Conservation (phyloP, 1,284 basidiomycete genomes). For the Pseudozyma pruni region DNA sequence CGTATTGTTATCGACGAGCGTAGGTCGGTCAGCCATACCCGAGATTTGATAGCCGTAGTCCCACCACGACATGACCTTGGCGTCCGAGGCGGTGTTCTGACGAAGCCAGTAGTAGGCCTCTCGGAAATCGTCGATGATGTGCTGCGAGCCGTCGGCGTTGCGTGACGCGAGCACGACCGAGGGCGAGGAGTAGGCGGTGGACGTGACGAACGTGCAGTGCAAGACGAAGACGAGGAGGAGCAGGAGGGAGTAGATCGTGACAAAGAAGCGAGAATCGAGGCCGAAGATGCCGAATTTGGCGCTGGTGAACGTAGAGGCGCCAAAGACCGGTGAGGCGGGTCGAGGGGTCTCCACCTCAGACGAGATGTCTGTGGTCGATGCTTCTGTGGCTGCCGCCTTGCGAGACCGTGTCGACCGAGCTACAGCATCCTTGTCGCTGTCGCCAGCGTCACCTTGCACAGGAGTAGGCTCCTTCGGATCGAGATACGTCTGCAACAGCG, state of each 20-base stretch:
- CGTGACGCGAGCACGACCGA: slow-evolving; percentile 91
- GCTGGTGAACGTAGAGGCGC: slow-evolving; percentile 18
- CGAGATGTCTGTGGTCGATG: neutral
- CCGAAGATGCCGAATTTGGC: slow-evolving; percentile 79
- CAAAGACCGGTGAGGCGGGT: slow-evolving; percentile 29
- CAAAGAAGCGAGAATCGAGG: slow-evolving; percentile 81
- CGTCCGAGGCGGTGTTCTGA: slow-evolving; percentile 90
- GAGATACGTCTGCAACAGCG: slow-evolving; percentile 88
- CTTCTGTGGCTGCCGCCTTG: slow-evolving; percentile 63
- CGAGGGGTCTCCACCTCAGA: slow-evolving; percentile 21
- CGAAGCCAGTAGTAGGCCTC: slow-evolving; percentile 99
- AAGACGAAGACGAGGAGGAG: slow-evolving; percentile 81
- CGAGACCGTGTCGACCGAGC: slow-evolving; percentile 67
- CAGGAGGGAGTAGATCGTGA: slow-evolving; percentile 80
- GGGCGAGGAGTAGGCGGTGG: slow-evolving; percentile 94
- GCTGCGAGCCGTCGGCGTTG: slow-evolving; percentile 84
- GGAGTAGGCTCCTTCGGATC: slow-evolving; percentile 74
- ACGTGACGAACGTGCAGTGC: slow-evolving; percentile 97
- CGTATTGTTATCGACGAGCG: slow-evolving; percentile 98
- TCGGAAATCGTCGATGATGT: slow-evolving; percentile 99
- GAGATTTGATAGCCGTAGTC: slow-evolving; percentile 99
- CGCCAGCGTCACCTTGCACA: slow-evolving; percentile 61
- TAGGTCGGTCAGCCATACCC: slow-evolving; percentile 97
- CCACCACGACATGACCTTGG: slow-evolving; percentile 99
- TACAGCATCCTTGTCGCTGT: slow-evolving; percentile 56